Evolutionary conservation across 345 rosid genomes (phyloP).

Genomic region (Salix arbutifolia): DNA sequence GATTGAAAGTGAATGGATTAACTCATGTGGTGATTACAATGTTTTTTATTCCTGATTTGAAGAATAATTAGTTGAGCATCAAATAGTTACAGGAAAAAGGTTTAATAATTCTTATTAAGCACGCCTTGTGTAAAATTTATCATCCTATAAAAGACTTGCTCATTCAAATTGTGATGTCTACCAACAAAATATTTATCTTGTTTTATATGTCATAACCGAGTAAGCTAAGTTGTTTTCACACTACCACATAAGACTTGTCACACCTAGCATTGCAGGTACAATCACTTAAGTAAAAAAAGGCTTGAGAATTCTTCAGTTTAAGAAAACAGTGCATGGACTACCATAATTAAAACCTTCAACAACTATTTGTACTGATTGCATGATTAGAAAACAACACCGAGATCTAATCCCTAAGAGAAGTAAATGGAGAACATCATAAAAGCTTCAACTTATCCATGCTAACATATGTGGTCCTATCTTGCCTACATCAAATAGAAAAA

Average conservation of each 20-base stretch:
- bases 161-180: too few relatives aligned
- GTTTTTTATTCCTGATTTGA: neutral
- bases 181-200: too few relatives aligned
- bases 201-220: too few relatives aligned
- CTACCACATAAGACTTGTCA: neutral
- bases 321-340: neutral
- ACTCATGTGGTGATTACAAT: neutral
- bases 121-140: too few relatives aligned
- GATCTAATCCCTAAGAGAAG: constrained; percentile 1
- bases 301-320: neutral
- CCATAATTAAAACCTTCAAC: neutral
- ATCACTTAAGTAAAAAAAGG: neutral
- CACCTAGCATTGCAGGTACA: neutral
- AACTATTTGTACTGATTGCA: neutral
- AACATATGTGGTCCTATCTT: constrained; percentile 1
- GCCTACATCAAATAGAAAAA: neutral
- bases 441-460: neutral
- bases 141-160: too few relatives aligned
- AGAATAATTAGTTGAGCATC: neutral
- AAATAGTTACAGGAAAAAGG: neutral
- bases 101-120: neutral
- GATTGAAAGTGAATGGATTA: neutral
- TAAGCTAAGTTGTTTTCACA: neutral
- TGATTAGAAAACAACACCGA: neutral
- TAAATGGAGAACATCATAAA: neutral